Evolutionary conservation across 2,329 filamentous ascomycete species (phyloP), one percentile per base, ranked within the genome.

Genomic region (Beauveria sp.): DNA sequence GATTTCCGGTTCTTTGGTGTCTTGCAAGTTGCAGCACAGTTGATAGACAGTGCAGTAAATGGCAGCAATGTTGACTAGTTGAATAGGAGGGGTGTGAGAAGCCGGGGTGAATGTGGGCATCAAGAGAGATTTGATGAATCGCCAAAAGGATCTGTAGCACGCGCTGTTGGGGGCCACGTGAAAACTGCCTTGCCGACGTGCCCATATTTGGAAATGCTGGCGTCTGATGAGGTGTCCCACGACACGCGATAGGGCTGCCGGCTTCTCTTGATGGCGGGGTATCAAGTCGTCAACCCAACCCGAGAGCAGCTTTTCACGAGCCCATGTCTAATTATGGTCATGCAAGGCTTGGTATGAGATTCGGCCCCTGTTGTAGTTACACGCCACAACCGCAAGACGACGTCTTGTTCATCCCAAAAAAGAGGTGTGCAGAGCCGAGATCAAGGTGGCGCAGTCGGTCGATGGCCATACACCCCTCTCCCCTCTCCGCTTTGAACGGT

Each of bases 331-430:
- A 57, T 43, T 41, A 48, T 41, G 46, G 55, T 44, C 10, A 26
- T 30, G 34, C 14, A 24, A 34, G 41, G 53, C 55, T 50, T 48
- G 55, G 7, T 20, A 16, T 20, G 8, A 30, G 37, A 26, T 44
- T 55, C 18, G 22, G 50, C 52, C 37, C 37, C 40, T 50, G 55
- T 22, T 20, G 24, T 43, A 24, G 22, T 24, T 24, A 51, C 55
- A 37, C 55, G 55, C 55, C 55, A 58, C 46, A 58, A 58, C 55
- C 55, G 55, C 55, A 34, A 18, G 43, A 30, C 44, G 9, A 50
- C 16, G 10, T 44, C 18, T 55, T n/a, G 28, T 58, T 58, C 34
- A 16, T 50, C 34, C 55, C 50, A 58, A 20, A 4, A 6, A 30
- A 44, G 43, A 10, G n/a, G 46, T 20, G 43, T 57, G 18, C 40